phyloP scores from a whole-genome alignment of 257 asterid species.

The Solanum verrucosum region DNA sequence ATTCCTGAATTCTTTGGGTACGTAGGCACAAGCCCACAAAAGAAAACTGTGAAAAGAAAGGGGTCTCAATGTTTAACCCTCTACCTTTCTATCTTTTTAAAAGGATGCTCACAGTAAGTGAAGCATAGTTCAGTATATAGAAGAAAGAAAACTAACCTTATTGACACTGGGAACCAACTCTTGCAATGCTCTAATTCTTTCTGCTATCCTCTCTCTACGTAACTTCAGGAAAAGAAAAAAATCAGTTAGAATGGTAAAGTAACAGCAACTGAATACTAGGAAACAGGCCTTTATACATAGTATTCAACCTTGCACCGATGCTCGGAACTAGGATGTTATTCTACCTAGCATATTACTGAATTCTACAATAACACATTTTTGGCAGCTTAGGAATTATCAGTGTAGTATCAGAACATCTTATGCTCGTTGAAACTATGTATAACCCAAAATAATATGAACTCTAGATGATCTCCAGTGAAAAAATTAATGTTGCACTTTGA shows the following conservation, averaged over 20 bases:
- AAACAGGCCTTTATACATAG: neutral
- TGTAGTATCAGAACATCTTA: neutral
- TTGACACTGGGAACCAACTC: slow-evolving; percentile 97
- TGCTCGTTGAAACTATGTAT: neutral
- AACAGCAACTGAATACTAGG: neutral
- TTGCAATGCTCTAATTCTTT: slow-evolving; percentile 93
- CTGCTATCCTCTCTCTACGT: slow-evolving; percentile 96
- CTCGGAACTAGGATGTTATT: neutral
- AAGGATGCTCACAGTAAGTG: neutral
- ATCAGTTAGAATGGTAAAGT: neutral
- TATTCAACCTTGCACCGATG: neutral
- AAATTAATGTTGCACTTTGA: neutral
- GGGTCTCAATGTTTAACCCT: neutral
- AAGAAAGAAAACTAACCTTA: slow-evolving; percentile 47
- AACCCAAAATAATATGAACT: neutral
- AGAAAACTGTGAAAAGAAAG: neutral
- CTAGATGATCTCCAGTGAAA: neutral
- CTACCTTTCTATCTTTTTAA: neutral
- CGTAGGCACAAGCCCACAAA: neutral
- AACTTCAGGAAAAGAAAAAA: slow-evolving; percentile 31
- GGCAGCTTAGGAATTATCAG: neutral
- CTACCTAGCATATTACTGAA: neutral
- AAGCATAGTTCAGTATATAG: neutral
- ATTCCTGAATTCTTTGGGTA: neutral
- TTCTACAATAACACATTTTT: neutral